Percentiles rank a stretch among this genome's conserved stretches.
phyloP scores from a whole-genome alignment of 345 rosid genomes.

The Citrus mangshanensis region DNA sequence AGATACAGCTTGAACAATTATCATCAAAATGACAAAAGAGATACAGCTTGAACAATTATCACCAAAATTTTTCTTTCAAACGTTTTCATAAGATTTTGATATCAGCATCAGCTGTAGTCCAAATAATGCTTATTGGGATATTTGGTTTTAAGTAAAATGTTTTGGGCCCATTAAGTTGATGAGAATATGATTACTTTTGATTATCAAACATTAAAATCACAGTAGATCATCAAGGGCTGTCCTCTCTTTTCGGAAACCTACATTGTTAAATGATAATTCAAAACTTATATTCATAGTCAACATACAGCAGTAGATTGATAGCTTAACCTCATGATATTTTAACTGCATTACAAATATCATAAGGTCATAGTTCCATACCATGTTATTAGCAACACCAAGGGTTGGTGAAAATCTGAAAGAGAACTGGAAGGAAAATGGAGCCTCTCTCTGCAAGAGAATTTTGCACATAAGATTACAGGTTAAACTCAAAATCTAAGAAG shows the following conservation, averaged over 20 bases:
- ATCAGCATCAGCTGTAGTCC: neutral
- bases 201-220: neutral
- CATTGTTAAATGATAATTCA: neutral
- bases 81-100: slow-evolving; percentile 1
- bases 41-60: slow-evolving; percentile 16
- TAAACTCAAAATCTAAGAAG: neutral
- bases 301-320: neutral
- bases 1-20: slow-evolving; percentile 25
- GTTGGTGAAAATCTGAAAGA: slow-evolving; percentile 63
- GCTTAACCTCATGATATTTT: neutral
- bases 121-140: neutral
- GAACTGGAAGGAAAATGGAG: slow-evolving; percentile 57
- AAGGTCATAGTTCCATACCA: slow-evolving; percentile 43
- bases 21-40: slow-evolving; percentile 22
- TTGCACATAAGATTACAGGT: slow-evolving; percentile 1
- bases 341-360: neutral
- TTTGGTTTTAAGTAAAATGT: neutral
- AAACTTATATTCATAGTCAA: neutral
- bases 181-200: neutral
- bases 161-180: slow-evolving; percentile 2
- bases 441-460: slow-evolving; percentile 52
- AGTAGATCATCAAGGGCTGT: neutral
- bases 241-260: neutral
- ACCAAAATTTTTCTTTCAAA: neutral
- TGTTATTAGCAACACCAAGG: slow-evolving; percentile 58